Conservation (phyloP, 768 basidiomycete genomes). For the Lentinula edodes region DNA sequence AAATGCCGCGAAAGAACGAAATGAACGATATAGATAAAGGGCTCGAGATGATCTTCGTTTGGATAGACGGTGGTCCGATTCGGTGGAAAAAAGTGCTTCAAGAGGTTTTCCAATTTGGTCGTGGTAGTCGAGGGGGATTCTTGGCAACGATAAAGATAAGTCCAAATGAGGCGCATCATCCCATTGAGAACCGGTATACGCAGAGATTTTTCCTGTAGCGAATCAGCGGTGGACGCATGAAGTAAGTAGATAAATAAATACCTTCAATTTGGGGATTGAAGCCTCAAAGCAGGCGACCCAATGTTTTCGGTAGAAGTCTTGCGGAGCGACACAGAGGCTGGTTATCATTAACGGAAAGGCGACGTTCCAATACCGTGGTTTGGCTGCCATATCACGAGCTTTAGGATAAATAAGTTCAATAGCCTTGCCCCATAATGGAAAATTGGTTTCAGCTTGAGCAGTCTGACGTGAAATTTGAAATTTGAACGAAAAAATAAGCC, state of each 20-base stretch:
- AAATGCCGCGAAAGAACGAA: slow-evolving; percentile 80
- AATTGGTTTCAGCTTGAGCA: slow-evolving; percentile 93
- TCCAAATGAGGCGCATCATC: slow-evolving; percentile 81
- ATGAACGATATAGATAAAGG: slow-evolving; percentile 74
- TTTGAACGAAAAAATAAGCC: neutral
- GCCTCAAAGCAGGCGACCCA: slow-evolving; percentile 75
- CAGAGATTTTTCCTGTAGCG: slow-evolving; percentile 66
- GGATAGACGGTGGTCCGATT: slow-evolving; percentile 57
- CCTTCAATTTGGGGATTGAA: slow-evolving; percentile 77
- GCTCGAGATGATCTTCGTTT: slow-evolving; percentile 70
- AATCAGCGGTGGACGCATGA: slow-evolving; percentile 6
- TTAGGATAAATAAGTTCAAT: slow-evolving; percentile 80
- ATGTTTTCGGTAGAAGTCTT: slow-evolving; percentile 77
- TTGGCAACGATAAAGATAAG: slow-evolving; percentile 90
- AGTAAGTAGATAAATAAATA: slow-evolving; percentile 19
- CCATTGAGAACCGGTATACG: slow-evolving; percentile 76
- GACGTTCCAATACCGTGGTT: slow-evolving; percentile 84
- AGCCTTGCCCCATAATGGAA: slow-evolving; percentile 91
- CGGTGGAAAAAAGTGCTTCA: slow-evolving; percentile 76
- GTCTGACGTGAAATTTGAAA: slow-evolving; percentile 41
- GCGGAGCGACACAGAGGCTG: slow-evolving; percentile 81
- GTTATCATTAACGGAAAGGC: slow-evolving; percentile 85
- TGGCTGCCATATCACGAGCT: slow-evolving; percentile 78
- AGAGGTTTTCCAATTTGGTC: slow-evolving; percentile 67
- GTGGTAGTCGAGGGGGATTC: slow-evolving; percentile 79